A percentile compares a stretch with the other conserved stretches of the same genome.
Conservation (phyloP, 2,329 filamentous ascomycete species). For the Incumbomyces delicatus region DNA sequence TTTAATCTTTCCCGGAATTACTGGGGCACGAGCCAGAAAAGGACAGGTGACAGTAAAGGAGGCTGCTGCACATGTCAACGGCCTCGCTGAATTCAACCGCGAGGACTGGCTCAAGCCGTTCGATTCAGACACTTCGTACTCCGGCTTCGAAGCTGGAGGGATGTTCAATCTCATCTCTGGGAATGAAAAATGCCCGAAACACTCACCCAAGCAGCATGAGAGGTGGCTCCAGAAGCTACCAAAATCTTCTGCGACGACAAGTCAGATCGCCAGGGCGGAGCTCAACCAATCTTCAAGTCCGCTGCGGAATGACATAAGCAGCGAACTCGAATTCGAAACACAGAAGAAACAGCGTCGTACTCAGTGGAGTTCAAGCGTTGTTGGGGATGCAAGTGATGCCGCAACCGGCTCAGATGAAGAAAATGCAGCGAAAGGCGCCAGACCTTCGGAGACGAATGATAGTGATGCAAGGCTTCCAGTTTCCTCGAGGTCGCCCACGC, state of each 20-base stretch:
- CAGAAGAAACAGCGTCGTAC: not conserved
- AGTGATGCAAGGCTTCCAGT: not conserved
- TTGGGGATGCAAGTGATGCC: not conserved
- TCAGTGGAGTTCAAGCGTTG: not conserved
- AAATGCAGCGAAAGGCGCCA: constrained; percentile 2
- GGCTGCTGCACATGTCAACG: constrained; percentile 45
- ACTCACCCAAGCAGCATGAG: constrained; percentile 5
- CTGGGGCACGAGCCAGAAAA: constrained; percentile 37
- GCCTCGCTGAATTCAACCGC: constrained; percentile 45
- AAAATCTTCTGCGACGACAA: not conserved
- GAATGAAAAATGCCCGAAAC: constrained; percentile 21
- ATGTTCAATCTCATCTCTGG: constrained; percentile 5
- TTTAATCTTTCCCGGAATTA: constrained; percentile 46
- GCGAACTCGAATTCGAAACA: constrained; percentile 17
- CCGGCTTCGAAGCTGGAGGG: not conserved
- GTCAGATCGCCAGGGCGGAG: constrained; percentile 3
- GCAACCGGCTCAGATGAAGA: constrained; percentile 9
- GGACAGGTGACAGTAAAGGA: constrained; percentile 36
- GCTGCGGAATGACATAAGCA: constrained; percentile 9
- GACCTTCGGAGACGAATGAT: constrained; percentile 6
- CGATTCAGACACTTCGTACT: constrained; percentile 14
- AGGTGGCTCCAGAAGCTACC: constrained; percentile 1
- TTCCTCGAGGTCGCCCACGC: not conserved
- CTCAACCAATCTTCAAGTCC: constrained; percentile 1
- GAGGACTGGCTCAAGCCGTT: constrained; percentile 33